Conservation (phyloP, 2,329 filamentous ascomycete genomes). For the Penicillium sp. region DNA sequence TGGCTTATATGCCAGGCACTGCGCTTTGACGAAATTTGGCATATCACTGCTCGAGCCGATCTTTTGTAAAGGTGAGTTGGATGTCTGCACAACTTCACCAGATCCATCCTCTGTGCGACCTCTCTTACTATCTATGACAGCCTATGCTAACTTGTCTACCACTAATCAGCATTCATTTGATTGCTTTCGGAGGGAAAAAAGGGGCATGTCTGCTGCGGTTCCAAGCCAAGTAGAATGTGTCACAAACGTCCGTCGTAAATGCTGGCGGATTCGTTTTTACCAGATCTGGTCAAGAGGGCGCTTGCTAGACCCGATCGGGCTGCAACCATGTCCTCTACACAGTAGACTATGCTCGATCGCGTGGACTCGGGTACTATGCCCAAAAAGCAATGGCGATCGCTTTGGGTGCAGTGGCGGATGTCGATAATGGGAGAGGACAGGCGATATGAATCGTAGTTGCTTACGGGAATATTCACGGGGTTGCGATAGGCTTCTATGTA, state of each 20-base stretch:
- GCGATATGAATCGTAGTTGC: not conserved
- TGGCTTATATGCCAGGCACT: conserved; percentile 6
- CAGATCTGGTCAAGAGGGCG: too few species aligned
- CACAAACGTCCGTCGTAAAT: too few species aligned
- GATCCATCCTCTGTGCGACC: conserved; percentile 1
- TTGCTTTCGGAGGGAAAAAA: not conserved
- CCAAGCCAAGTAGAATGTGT: too few species aligned
- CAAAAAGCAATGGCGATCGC: too few species aligned
- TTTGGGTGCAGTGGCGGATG: too few species aligned
- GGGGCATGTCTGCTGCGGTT: not conserved
- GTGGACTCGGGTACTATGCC: too few species aligned
- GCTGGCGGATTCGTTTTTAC: too few species aligned
- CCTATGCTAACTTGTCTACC: not conserved
- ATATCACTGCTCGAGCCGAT: conserved; percentile 1
- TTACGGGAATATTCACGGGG: not conserved
- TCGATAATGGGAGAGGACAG: not conserved
- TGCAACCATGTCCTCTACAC: too few species aligned
- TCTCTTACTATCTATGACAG: not conserved
- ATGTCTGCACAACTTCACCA: not conserved
- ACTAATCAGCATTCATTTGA: not conserved
- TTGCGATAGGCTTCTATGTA: not conserved
- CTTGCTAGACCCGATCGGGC: too few species aligned
- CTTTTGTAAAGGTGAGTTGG: not conserved
- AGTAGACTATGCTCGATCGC: too few species aligned
- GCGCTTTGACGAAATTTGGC: not conserved